Conservation (phyloP, 2,329 filamentous ascomycete species). For the Didymella arachidicola region DNA sequence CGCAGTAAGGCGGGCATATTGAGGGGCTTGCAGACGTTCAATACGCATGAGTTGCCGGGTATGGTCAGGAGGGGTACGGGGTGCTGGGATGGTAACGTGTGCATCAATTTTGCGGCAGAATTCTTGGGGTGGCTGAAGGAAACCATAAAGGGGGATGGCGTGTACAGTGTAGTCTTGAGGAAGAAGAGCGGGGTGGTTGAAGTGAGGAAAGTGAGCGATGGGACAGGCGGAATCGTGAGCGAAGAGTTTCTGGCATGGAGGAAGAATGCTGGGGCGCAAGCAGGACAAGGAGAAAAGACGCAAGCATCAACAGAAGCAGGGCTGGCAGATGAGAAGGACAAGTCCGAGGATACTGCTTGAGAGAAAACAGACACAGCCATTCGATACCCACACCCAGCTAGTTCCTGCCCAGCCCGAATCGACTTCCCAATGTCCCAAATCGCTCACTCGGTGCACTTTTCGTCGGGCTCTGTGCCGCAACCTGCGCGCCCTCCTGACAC, state of each 20-base stretch:
- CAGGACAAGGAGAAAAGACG: not conserved
- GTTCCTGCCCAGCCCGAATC: conserved; percentile 40
- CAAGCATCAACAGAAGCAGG: not conserved
- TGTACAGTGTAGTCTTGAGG: conserved; percentile 79
- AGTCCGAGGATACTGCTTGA: not conserved
- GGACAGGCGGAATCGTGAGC: conserved; percentile 78
- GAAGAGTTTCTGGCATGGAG: conserved; percentile 80
- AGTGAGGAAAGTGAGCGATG: conserved; percentile 76
- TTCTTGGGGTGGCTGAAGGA: conserved; percentile 79
- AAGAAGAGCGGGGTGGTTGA: conserved; percentile 73
- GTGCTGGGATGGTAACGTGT: conserved; percentile 90
- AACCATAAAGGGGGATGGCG: conserved; percentile 70
- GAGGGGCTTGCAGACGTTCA: conserved; percentile 75
- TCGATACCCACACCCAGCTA: conserved; percentile 16
- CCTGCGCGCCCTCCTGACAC: conserved; percentile 47
- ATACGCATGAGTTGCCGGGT: conserved; percentile 79
- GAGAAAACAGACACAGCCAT: not conserved
- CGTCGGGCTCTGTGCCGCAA: conserved; percentile 45
- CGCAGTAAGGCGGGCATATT: conserved; percentile 77
- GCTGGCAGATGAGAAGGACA: not conserved
- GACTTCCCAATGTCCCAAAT: conserved; percentile 46
- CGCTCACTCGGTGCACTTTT: conserved; percentile 40
- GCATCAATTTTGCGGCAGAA: conserved; percentile 84
- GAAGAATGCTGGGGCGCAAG: conserved; percentile 15
- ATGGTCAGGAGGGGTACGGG: conserved; percentile 73